Evolutionary conservation across 352 stramenopile genomes (phyloP), one percentile per base, ranked within the genome.

Genomic region (Globisporangium sylvaticum): DNA sequence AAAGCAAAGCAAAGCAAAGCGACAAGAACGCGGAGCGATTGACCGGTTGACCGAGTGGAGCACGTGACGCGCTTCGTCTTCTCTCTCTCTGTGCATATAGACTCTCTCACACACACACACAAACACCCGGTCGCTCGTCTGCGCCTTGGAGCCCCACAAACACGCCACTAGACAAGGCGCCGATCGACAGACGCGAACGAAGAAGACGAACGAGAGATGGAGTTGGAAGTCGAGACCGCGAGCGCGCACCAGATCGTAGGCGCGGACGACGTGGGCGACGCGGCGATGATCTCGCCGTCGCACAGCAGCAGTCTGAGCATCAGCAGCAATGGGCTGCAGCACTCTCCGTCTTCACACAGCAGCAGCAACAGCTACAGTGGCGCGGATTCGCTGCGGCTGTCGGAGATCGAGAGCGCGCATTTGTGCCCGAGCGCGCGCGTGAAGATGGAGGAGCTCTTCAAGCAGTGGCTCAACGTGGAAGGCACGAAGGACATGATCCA

Each of bases 361-460:
- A 65, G 34, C 7, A 70, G 62, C 32, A 78, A 68, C 25, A 74
- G 69, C 44, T 72, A 24, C 24, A n/a, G n/a, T 20, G 52, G 25
- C 7, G 50, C 32, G 46, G 81, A 90, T 39, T 76, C 79, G 53
- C 73, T 92, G 32, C 84, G 84, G 29, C 75, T 94, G 68, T 91
- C 86, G 50, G 86, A 94, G 73, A 92, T 94, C 64, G 86, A 94
- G 69, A 90, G 75, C 63, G 83, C 86, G 56, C 83, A 93, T 52
- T 48, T 91, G 70, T 95, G 83, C 58, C 84, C 84, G 4, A 91
- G 83, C 20, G 87, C 80, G 4, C 81, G 87, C 60, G 84, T 91
- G 76, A 95, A 95, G 74, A 93, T 95, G 87, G 87, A 95, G 69
- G 85, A 95, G 63, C 76, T 95, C 4, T 95, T 94, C 64, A 83